Evolutionary conservation across 768 basidiomycete genomes (phyloP), one percentile per base, ranked within the genome.

Genomic region (Trametes cingulata): DNA sequence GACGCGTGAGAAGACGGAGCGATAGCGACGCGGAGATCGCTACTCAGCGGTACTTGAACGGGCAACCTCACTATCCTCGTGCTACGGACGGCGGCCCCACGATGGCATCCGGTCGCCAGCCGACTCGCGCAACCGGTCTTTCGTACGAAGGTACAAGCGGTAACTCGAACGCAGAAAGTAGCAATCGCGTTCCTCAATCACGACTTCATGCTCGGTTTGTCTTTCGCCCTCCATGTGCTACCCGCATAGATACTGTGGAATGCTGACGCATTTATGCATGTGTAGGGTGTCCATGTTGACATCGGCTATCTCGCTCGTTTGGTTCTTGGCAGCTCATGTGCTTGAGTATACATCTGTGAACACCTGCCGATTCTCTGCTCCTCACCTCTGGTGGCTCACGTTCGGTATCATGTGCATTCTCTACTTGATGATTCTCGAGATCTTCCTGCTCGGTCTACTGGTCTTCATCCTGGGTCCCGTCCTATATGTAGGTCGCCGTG

Each of bases 301-400:
- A 15, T 88, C 90, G 19, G 71, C 91, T 58, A 70, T 90, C 57
- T 88, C 88, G n/a, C 69, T 93, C 9, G 85, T 81, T 56, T 94
- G 93, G 90, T 93, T 93, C 66, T 71, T 93, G 25, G 87, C 85
- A 17, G 89, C 91, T 12, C 88, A 94, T 68, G 85, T 92, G 27
- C 76, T 93, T 55, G 81, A 85, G 61, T 93, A 92, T 67, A 88
- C 88, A 15, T 88, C 91, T 8, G 75, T 90, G 27, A 77, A 85
- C 62, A 82, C 85, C 15, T 94, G 92, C 58, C 86, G 92, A 19
- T 73, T 78, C 58, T 77, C 87, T 0, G 82, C 91, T 13, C 92
- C 92, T 8, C 88, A 92, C 64, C 75, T 93, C 35, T 94, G 91
- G 91, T 94, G 90, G 90, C 82, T 93, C 46, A 84, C 83, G 20